These are phyloP conservation scores for Mycogone perniciosa DNA, from an alignment of 2,329 filamentous ascomycete species.

Conservation along the genomic window DNA sequence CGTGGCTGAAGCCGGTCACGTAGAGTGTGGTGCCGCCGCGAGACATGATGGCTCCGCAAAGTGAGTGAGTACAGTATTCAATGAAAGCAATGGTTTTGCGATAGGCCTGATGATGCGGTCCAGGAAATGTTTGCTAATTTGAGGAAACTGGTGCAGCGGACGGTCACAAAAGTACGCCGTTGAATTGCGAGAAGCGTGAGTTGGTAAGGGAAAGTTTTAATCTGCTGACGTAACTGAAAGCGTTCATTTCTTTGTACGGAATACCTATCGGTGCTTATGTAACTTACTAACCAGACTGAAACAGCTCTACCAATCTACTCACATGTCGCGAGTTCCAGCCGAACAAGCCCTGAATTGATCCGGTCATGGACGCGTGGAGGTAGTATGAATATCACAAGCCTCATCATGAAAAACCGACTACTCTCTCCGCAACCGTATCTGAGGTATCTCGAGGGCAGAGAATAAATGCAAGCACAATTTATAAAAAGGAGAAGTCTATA, in stretches of 20 bases:
- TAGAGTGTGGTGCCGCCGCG: slow-evolving; percentile 91
- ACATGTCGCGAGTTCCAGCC: too few relatives aligned
- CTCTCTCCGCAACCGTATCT: too few relatives aligned
- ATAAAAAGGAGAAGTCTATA: too few relatives aligned
- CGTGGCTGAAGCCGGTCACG: slow-evolving; percentile 98
- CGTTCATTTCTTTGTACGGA: background rate
- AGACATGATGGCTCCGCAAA: slow-evolving; percentile 59
- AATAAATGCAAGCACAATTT: too few relatives aligned
- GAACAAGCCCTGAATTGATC: too few relatives aligned
- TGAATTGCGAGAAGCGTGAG: background rate
- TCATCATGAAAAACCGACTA: too few relatives aligned
- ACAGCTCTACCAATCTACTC: too few relatives aligned
- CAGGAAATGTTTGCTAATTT: background rate
- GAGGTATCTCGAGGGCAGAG: too few relatives aligned
- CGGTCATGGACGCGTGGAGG: too few relatives aligned
- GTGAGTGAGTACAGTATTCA: background rate
- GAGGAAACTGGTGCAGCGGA: background rate
- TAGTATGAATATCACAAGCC: too few relatives aligned
- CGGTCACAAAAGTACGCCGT: background rate
- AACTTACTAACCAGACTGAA: background rate
- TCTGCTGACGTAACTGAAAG: background rate
- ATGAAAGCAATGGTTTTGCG: background rate
- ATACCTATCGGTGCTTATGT: background rate
- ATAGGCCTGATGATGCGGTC: background rate
- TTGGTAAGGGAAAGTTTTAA: slow-evolving; percentile 1